phyloP scores from a whole-genome alignment of 1,139 yeast genomes.

The Kodamaea sp. region DNA sequence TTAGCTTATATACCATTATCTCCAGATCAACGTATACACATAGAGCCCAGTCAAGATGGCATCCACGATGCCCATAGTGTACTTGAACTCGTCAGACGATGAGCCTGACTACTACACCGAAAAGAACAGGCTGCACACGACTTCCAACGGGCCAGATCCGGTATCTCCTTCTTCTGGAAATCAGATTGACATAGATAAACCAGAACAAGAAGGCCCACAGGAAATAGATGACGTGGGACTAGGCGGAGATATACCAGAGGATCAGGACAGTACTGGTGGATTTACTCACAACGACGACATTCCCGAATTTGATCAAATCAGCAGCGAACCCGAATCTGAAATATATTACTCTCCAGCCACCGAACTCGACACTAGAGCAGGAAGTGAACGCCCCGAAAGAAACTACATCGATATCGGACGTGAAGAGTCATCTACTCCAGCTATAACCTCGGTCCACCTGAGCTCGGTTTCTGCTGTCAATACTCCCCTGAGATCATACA shows the following conservation, averaged over 20 bases:
- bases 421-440: neutral
- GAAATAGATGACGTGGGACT: neutral
- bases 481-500: neutral
- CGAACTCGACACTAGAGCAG: neutral
- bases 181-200: neutral
- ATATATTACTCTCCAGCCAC: neutral
- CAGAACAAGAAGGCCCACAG: neutral
- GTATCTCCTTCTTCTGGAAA: neutral
- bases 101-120: conserved; percentile 4
- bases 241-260: too few species aligned
- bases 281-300: neutral
- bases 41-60: conserved; percentile 1
- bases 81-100: conserved; percentile 9
- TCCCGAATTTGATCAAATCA: neutral
- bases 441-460: neutral
- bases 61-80: conserved; percentile 5
- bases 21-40: too few species aligned
- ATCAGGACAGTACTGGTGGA: too few species aligned
- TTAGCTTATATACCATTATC: too few species aligned
- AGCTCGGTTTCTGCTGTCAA: too few species aligned
- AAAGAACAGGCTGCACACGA: neutral
- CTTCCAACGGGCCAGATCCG: neutral
- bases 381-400: neutral
- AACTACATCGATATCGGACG: neutral
- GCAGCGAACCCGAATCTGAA: neutral